Conservation (phyloP, 768 basidiomycete species). For the Infundibulicybe gibba region DNA sequence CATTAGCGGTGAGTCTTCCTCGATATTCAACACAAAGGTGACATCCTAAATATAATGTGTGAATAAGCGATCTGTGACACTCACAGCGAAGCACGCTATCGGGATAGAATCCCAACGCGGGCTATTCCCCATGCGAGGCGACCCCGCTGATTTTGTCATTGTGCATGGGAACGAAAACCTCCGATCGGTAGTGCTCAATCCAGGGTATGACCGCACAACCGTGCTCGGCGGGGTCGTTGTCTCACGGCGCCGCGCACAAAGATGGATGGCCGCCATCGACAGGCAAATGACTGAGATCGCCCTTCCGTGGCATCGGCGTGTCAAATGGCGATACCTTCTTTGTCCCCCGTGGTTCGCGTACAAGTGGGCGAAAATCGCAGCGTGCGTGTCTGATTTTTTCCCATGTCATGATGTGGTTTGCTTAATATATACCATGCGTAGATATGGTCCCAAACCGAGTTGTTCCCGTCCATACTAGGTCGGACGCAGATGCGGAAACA, state of each 20-base stretch:
- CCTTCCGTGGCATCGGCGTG: too few relatives aligned
- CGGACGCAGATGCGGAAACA: too few relatives aligned
- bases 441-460: too few relatives aligned
- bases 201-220: constrained; percentile 46
- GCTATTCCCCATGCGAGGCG: constrained; percentile 35
- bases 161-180: constrained; percentile 44
- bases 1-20: constrained; percentile 38
- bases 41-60: not conserved
- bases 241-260: constrained; percentile 28
- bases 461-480: too few relatives aligned
- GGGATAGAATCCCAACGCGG: constrained; percentile 24
- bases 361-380: too few relatives aligned
- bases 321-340: too few relatives aligned
- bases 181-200: constrained; percentile 46
- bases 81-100: constrained; percentile 48
- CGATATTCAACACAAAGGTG: not conserved
- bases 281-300: not conserved
- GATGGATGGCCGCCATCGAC: constrained; percentile 25
- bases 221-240: constrained; percentile 43
- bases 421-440: too few relatives aligned
- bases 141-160: constrained; percentile 56
- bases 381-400: too few relatives aligned
- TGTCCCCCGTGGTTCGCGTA: too few relatives aligned
- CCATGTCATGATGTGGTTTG: too few relatives aligned
- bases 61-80: constrained; percentile 46